Percentiles rank a stretch among this genome's conserved stretches.
These are phyloP conservation scores for Coniferiporia sulphurascens DNA, from an alignment of 1,284 basidiomycete species.

Conservation along the genomic window DNA sequence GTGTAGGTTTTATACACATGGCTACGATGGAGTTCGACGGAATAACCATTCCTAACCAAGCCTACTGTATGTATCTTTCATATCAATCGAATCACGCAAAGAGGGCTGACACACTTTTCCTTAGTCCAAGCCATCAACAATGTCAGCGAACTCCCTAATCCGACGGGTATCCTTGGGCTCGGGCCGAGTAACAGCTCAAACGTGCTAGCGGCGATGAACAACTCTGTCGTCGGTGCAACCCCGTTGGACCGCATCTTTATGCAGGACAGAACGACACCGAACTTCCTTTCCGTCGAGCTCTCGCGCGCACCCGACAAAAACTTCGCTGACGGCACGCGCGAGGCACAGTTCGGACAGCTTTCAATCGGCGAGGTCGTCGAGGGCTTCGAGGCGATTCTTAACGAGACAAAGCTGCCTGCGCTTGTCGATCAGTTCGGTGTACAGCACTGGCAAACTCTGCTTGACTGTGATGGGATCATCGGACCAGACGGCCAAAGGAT, in stretches of 20 bases:
- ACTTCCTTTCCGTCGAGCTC: conserved; percentile 52
- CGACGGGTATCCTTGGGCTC: conserved; percentile 35
- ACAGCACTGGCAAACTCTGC: conserved; percentile 21
- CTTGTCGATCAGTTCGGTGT: neutral
- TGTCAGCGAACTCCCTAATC: neutral
- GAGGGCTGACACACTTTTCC: conserved; percentile 22
- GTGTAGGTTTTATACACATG: conserved; percentile 45
- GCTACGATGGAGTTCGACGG: conserved; percentile 37
- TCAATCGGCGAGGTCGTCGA: conserved; percentile 28
- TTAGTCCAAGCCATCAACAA: conserved; percentile 24
- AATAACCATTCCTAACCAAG: conserved; percentile 5
- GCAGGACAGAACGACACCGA: conserved; percentile 49
- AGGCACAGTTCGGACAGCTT: conserved; percentile 23
- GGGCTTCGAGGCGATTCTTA: conserved; percentile 29
- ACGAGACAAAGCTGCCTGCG: conserved; percentile 27
- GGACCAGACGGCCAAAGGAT: conserved; percentile 20
- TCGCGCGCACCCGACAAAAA: conserved; percentile 34
- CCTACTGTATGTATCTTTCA: neutral
- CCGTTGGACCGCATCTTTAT: conserved; percentile 60
- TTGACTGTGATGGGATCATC: conserved; percentile 21
- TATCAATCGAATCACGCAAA: neutral
- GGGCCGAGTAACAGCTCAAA: conserved; percentile 34
- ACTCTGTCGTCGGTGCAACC: conserved; percentile 35
- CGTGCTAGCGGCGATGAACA: conserved; percentile 24
- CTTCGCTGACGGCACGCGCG: conserved; percentile 23